Evolutionary conservation across 2,329 filamentous ascomycete genomes (phyloP).

Genomic region (Stagonosporopsis vannaccii): DNA sequence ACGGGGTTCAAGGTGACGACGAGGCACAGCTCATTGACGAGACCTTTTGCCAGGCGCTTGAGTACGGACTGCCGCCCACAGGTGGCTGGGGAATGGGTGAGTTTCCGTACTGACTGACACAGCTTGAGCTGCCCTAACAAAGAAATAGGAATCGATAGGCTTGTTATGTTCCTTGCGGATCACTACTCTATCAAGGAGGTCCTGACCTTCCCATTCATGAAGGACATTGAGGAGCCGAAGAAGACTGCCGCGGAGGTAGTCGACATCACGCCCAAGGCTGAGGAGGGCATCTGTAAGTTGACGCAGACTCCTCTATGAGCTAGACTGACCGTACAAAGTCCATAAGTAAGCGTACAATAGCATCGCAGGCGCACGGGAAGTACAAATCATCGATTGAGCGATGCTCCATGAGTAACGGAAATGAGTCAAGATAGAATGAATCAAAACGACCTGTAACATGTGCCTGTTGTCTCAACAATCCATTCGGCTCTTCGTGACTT

Average conservation of each 20-base stretch:
- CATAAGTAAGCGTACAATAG: conserved; percentile 32
- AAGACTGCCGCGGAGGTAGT: conserved; percentile 71
- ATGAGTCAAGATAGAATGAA: neutral
- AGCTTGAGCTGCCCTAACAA: neutral
- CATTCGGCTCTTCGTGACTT: neutral
- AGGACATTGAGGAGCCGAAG: conserved; percentile 63
- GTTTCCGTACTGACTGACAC: neutral
- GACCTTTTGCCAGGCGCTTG: conserved; percentile 89
- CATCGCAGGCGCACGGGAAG: conserved; percentile 20
- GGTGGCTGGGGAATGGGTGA: conserved; percentile 92
- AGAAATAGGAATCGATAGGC: neutral
- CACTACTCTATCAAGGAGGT: conserved; percentile 96
- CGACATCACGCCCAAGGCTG: conserved; percentile 64
- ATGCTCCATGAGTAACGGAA: conserved; percentile 20
- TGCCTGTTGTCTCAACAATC: neutral
- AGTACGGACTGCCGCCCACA: conserved; percentile 87
- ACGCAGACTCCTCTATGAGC: neutral
- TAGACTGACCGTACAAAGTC: conserved; percentile 20
- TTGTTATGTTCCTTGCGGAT: neutral
- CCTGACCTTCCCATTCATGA: conserved; percentile 97
- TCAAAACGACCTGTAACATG: neutral
- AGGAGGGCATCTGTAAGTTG: conserved; percentile 63
- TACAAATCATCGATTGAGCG: conserved; percentile 12
- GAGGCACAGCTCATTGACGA: conserved; percentile 97
- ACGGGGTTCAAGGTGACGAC: conserved; percentile 77